Conservation (phyloP, 192 early-diverging fungal genomes). For the Piromyces sp. region DNA sequence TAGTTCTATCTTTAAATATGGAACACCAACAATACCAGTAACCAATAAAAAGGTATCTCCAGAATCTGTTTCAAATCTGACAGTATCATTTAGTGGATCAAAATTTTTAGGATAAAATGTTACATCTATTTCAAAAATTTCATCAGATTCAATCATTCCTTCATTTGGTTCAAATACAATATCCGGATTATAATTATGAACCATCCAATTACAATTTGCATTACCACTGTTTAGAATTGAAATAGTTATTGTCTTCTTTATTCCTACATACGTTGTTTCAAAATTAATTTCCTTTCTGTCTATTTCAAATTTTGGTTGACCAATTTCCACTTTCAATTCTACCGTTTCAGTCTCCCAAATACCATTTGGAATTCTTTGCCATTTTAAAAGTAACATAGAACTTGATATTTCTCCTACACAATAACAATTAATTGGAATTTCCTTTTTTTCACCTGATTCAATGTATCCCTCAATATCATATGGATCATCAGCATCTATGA, state of each 20-base stretch:
- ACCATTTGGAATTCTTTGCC: conserved; percentile 25
- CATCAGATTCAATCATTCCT: conserved; percentile 15
- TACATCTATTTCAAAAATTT: conserved; percentile 19
- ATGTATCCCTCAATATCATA: conserved; percentile 30
- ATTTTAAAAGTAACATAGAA: conserved; percentile 15
- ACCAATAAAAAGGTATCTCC: conserved; percentile 26
- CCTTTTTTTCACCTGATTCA: conserved; percentile 15
- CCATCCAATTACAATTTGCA: conserved; percentile 31
- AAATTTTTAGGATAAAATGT: conserved; percentile 23
- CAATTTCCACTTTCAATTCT: conserved; percentile 25
- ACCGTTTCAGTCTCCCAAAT: conserved; percentile 18
- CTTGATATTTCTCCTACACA: conserved; percentile 14
- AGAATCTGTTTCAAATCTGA: conserved; percentile 35
- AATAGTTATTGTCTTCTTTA: conserved; percentile 30
- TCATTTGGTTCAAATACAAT: conserved; percentile 4
- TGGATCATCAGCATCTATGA: conserved; percentile 21
- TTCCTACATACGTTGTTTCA: conserved; percentile 37
- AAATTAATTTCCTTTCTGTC: conserved; percentile 36
- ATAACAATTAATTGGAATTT: conserved; percentile 23
- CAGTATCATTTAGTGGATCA: conserved; percentile 16
- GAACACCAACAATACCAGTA: conserved; percentile 41
- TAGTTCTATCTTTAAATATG: conserved; percentile 26
- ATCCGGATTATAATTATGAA: not conserved
- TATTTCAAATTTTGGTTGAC: conserved; percentile 32
- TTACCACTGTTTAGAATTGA: conserved; percentile 34